Percentiles rank a stretch among this genome's conserved stretches.
These are phyloP conservation scores for Gossypium turneri DNA, from an alignment of 345 rosid species.

Conservation along the genomic window DNA sequence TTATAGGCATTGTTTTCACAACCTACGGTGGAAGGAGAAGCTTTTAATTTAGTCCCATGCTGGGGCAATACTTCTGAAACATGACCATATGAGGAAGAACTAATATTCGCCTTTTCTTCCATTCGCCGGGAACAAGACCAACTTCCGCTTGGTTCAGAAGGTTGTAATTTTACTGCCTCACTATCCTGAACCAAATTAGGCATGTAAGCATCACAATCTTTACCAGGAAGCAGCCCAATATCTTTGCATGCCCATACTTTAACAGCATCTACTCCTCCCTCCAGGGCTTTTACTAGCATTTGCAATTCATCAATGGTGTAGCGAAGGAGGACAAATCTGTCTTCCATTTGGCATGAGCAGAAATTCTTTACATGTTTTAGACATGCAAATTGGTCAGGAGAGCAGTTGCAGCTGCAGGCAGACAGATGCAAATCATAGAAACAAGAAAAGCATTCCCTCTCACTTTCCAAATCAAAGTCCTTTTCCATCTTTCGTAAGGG, in stretches of 20 bases:
- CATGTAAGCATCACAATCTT: neutral
- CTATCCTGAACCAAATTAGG: too few species aligned
- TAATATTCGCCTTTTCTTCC: too few species aligned
- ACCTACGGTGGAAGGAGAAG: slow-evolving; percentile 5
- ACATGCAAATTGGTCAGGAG: slow-evolving; percentile 70
- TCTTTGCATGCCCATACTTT: slow-evolving; percentile 42
- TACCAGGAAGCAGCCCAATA: slow-evolving; percentile 18
- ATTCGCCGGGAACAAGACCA: too few species aligned
- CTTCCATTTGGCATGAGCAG: slow-evolving; percentile 59
- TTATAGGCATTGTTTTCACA: slow-evolving; percentile 19
- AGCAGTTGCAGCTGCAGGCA: slow-evolving; percentile 83
- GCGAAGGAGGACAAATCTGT: slow-evolving; percentile 57
- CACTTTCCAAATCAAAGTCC: slow-evolving; percentile 50
- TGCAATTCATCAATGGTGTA: slow-evolving; percentile 57
- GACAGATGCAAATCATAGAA: slow-evolving; percentile 86
- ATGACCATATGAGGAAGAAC: too few species aligned
- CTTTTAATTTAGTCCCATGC: neutral
- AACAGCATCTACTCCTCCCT: slow-evolving; percentile 56
- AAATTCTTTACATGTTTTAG: slow-evolving; percentile 60
- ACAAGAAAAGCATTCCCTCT: slow-evolving; percentile 81
- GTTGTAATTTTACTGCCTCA: too few species aligned
- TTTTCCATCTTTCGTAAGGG: slow-evolving; percentile 55
- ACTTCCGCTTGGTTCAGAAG: too few species aligned
- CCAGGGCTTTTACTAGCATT: slow-evolving; percentile 60
- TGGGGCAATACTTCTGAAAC: too few species aligned